phyloP scores from a whole-genome alignment of 345 rosid genomes.

The Punica granatum region DNA sequence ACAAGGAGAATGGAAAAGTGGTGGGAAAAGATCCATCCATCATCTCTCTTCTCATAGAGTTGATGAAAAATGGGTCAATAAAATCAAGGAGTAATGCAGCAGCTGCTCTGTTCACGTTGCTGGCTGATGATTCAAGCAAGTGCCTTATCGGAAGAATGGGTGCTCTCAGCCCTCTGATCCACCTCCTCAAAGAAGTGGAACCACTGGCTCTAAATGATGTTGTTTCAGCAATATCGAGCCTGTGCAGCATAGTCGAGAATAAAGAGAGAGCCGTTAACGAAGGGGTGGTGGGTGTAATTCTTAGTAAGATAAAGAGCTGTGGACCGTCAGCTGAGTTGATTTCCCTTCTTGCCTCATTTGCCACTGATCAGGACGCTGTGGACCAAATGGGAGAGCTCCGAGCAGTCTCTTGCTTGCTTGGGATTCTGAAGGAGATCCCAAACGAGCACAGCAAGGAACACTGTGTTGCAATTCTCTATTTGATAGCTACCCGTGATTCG shows the following conservation, averaged over 20 bases:
- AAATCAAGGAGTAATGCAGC: constrained; percentile 50
- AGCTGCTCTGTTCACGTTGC: constrained; percentile 38
- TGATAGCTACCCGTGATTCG: constrained; percentile 26
- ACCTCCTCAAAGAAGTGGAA: constrained; percentile 37
- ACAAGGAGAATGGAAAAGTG: constrained; percentile 26
- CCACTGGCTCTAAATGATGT: constrained; percentile 30
- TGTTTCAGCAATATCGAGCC: constrained; percentile 36
- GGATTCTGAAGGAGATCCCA: constrained; percentile 30
- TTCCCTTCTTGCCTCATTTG: constrained; percentile 34
- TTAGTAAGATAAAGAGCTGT: constrained; percentile 26
- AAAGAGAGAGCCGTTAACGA: constrained; percentile 26
- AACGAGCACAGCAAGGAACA: constrained; percentile 34
- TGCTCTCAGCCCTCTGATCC: constrained; percentile 39
- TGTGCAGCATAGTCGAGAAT: constrained; percentile 28
- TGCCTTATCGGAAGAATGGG: constrained; percentile 38
- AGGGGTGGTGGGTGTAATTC: constrained; percentile 32
- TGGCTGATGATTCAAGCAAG: constrained; percentile 27
- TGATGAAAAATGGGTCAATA: constrained; percentile 27
- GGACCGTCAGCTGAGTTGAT: constrained; percentile 38
- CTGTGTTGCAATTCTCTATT: constrained; percentile 33
- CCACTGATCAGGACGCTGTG: constrained; percentile 26
- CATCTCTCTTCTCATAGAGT: constrained; percentile 36
- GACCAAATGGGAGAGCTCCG: constrained; percentile 32
- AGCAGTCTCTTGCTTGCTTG: constrained; percentile 36
- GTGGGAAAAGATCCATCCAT: constrained; percentile 30